Percentiles rank a stretch among this genome's conserved stretches.
These are phyloP conservation scores for Saccharomyces cerevisiae DNA, from an alignment of 805 yeast species.

Conservation along the genomic window DNA sequence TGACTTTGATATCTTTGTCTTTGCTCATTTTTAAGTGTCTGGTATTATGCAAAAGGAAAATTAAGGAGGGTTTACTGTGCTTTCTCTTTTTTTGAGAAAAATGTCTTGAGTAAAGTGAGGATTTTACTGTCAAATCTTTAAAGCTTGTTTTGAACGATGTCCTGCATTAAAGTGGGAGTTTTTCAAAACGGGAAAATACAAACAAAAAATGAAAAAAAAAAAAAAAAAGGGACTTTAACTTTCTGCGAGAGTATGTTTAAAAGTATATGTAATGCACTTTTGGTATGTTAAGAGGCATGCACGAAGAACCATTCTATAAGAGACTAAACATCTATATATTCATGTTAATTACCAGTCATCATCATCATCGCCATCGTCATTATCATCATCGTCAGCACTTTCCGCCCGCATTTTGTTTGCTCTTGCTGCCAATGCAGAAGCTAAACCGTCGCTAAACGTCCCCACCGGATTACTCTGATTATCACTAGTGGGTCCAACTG, in stretches of 20 bases:
- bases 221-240: background rate
- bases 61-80: background rate
- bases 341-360: conserved; percentile 19
- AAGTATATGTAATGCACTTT: background rate
- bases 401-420: conserved; percentile 54
- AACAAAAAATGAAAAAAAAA: background rate
- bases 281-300: background rate
- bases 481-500: conserved; percentile 4
- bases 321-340: background rate
- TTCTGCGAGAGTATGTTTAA: background rate
- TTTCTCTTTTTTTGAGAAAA: background rate
- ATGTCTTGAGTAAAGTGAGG: background rate
- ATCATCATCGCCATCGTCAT: conserved; percentile 46
- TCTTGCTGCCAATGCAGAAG: conserved; percentile 77
- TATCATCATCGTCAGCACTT: conserved; percentile 64
- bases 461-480: background rate
- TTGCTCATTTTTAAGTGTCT: background rate
- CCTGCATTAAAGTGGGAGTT: background rate
- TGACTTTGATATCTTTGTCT: background rate
- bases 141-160: background rate
- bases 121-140: background rate
- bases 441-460: conserved; percentile 70
- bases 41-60: background rate
- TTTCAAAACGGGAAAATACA: background rate
- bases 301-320: background rate